Percentiles rank a stretch among this genome's conserved stretches.
Conservation (phyloP, 2,329 filamentous ascomycete genomes). For the Colletotrichum australisinense region DNA sequence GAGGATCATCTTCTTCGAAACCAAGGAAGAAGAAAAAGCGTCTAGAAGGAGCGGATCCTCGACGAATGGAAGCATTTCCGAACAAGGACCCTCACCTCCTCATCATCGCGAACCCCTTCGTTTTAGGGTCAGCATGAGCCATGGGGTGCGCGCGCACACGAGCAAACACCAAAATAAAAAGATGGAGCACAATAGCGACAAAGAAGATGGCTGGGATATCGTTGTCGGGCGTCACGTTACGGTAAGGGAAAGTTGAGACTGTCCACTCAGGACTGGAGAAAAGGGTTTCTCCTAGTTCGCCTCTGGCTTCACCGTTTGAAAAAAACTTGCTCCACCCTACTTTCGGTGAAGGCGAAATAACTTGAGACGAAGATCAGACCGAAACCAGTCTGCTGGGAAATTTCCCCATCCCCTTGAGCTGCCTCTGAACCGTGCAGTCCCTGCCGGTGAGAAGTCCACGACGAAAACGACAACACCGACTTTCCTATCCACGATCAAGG, state of each 20-base stretch:
- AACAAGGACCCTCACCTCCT: not conserved
- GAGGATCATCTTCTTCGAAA: not conserved
- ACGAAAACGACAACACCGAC: not conserved
- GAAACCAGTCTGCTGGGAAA: slow-evolving; percentile 18
- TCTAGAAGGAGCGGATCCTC: slow-evolving; percentile 24
- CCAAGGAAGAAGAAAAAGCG: slow-evolving; percentile 1
- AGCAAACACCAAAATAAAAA: not conserved
- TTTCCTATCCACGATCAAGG: not conserved
- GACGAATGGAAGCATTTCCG: not conserved
- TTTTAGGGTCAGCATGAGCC: not conserved
- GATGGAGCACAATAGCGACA: not conserved
- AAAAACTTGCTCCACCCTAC: not conserved
- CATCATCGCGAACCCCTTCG: not conserved
- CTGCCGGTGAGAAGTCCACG: not conserved
- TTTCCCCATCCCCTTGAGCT: not conserved
- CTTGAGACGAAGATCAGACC: slow-evolving; percentile 33
- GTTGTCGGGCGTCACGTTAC: slow-evolving; percentile 2
- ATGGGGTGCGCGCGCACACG: not conserved
- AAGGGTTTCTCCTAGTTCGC: not conserved
- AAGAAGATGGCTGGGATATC: slow-evolving; percentile 15
- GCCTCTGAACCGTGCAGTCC: slow-evolving; percentile 3
- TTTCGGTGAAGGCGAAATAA: slow-evolving; percentile 24
- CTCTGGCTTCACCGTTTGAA: not conserved
- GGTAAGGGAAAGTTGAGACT: not conserved
- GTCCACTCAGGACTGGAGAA: not conserved